Base-by-base conservation (phyloP, 108 stramenopile species). In the Asterionellopsis glacialis region DNA sequence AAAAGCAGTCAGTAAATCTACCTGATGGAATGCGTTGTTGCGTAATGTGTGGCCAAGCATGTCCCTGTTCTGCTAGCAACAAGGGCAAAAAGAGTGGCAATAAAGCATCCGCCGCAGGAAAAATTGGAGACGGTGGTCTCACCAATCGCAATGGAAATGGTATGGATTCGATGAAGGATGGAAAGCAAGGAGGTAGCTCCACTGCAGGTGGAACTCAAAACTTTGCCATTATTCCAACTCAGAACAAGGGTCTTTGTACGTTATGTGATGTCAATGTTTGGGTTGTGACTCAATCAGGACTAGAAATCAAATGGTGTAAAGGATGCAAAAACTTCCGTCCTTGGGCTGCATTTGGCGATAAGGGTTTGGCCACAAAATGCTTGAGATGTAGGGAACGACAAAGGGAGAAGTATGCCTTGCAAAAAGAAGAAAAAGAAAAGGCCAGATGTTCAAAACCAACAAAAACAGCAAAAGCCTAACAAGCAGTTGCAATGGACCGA, bases 271-370 rank as follows among this genome's bases (percentile, higher is more conserved):
- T 91, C 15, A 88, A 85, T 61, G 90, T 95, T 1, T 95, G 93
- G 93, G 76, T 95, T 18, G 81, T 94, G n/a, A 59, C 66, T 6
- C 58, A 76, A 14, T 72, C 68, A 41, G 85, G 83, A 41, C 64
- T 90, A 40, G 87, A 90, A 70, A 90, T 94, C 60, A 94, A 94
- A 70, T 94, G 92, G 92, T 94, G 92, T 73, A 94, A 94, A 63
- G 92, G 92, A 1, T 94, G 92, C 75, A 94, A 94, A 65, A 95
- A 95, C 72, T 95, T 91, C 43, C 82, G 90, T 11, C 86, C 88
- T 25, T 95, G 93, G 93, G 88, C 88, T 24, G 70, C 88, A 6
- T 95, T 95, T 67, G 90, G 93, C 1, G 90, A 91, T 43, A 95
- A 95, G 67, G 90, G 90, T 41, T 61, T 85, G 10, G 93, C 93